Evolutionary conservation across 441 rosid species (phyloP).

Genomic region (Biscutella auriculata): DNA sequence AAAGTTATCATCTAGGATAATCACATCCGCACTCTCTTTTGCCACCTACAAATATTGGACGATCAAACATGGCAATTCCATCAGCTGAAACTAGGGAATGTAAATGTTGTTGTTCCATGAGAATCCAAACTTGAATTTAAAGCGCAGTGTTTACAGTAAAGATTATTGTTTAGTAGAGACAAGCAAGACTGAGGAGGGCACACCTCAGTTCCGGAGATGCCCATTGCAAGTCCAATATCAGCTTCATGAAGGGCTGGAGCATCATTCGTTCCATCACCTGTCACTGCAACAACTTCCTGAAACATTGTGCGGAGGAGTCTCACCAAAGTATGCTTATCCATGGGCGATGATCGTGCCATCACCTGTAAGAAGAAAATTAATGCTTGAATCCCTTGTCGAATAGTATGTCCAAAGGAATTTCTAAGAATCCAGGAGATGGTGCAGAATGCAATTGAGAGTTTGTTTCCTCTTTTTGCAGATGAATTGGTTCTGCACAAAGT

Average conservation of each 20-base stretch:
- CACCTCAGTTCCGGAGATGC: slow-evolving; percentile 79
- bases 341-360: slow-evolving; percentile 70
- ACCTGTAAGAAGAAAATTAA: slow-evolving; percentile 27
- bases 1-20: slow-evolving; percentile 62
- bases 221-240: slow-evolving; percentile 76
- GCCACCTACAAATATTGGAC: slow-evolving; percentile 37
- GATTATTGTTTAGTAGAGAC: neutral
- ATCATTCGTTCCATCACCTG: slow-evolving; percentile 80
- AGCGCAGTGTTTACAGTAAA: neutral
- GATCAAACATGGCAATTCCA: too few species aligned
- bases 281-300: slow-evolving; percentile 67
- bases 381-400: neutral
- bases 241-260: slow-evolving; percentile 83
- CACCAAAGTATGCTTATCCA: slow-evolving; percentile 66
- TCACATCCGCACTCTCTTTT: slow-evolving; percentile 62
- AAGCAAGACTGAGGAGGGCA: slow-evolving; percentile 8
- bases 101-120: neutral
- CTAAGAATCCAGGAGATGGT: neutral
- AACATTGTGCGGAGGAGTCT: slow-evolving; percentile 56
- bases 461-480: neutral
- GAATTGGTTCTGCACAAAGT: neutral
- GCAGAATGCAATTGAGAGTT: neutral
- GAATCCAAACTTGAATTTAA: neutral
- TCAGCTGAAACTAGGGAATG: neutral
- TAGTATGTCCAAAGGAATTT: neutral